A percentile compares a stretch with the other conserved stretches of the same genome.
phyloP scores from a whole-genome alignment of 345 rosid genomes.

The Eucalyptus curtisii region DNA sequence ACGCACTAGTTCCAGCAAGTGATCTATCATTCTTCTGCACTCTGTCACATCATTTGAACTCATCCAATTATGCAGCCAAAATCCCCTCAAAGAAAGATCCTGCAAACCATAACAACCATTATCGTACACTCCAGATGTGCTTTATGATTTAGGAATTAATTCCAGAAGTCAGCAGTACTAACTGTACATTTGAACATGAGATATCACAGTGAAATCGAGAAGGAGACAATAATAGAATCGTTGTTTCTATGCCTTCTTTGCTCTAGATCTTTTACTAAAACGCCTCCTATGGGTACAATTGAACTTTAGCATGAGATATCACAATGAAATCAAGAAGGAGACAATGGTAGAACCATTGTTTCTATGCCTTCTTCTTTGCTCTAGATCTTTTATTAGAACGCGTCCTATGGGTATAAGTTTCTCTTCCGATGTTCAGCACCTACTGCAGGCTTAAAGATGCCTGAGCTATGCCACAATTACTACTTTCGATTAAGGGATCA shows the following conservation, averaged over 20 bases:
- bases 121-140: not conserved
- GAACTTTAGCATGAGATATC: not conserved
- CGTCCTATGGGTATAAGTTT: not conserved
- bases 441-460: not conserved
- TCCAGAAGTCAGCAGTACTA: not conserved
- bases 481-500: not conserved
- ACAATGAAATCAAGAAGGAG: not conserved
- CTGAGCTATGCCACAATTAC: not conserved
- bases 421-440: not conserved
- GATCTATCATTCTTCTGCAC: not conserved
- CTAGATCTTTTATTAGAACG: not conserved
- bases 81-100: conserved; percentile 9
- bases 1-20: not conserved
- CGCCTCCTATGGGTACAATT: conserved; percentile 14
- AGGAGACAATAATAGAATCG: not conserved
- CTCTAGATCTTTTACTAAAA: not conserved
- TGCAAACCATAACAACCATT: not conserved
- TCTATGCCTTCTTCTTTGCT: not conserved
- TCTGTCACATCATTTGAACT: not conserved
- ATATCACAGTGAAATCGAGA: not conserved
- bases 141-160: not conserved
- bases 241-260: not conserved
- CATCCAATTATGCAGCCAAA: not conserved
- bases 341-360: not conserved
- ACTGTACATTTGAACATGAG: not conserved